Evolutionary conservation across 2,329 filamentous ascomycete species (phyloP).

Genomic region (Plenodomus lindquistii): DNA sequence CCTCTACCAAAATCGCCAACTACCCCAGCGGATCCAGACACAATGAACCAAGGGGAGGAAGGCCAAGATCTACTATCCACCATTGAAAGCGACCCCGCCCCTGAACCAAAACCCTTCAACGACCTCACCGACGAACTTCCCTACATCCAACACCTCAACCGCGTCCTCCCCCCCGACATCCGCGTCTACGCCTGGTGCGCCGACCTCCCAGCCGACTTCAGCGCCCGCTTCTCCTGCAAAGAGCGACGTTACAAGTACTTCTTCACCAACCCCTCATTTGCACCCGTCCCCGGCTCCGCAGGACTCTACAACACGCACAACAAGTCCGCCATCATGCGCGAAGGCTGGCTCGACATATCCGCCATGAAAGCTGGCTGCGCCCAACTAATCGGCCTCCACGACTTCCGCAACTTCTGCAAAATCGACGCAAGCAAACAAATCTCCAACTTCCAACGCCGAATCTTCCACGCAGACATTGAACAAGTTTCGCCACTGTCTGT

Average conservation of each 20-base stretch:
- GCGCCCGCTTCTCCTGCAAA: slow-evolving; percentile 88
- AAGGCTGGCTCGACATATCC: slow-evolving; percentile 82
- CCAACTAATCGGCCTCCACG: slow-evolving; percentile 79
- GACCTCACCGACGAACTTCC: slow-evolving; percentile 78
- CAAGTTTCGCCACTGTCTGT: slow-evolving; percentile 33
- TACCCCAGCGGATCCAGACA: slow-evolving; percentile 7
- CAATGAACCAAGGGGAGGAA: not conserved
- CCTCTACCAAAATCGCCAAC: slow-evolving; percentile 53
- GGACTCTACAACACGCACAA: slow-evolving; percentile 52
- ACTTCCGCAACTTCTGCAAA: slow-evolving; percentile 98
- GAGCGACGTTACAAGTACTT: slow-evolving; percentile 95
- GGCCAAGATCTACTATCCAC: not conserved
- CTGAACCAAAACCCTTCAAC: slow-evolving; percentile 56
- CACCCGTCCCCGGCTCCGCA: slow-evolving; percentile 63
- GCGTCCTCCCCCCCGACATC: slow-evolving; percentile 86
- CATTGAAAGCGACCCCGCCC: slow-evolving; percentile 12
- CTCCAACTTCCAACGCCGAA: slow-evolving; percentile 75
- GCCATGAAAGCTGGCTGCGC: slow-evolving; percentile 84
- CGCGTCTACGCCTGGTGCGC: slow-evolving; percentile 93
- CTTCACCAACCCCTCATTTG: slow-evolving; percentile 91
- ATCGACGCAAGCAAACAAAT: slow-evolving; percentile 89
- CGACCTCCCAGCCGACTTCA: slow-evolving; percentile 75
- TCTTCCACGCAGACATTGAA: slow-evolving; percentile 80
- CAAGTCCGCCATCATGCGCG: slow-evolving; percentile 54
- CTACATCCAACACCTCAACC: slow-evolving; percentile 83